These are phyloP conservation scores for Posidonia australis DNA, from an alignment of 106 monocot species.

Conservation along the genomic window DNA sequence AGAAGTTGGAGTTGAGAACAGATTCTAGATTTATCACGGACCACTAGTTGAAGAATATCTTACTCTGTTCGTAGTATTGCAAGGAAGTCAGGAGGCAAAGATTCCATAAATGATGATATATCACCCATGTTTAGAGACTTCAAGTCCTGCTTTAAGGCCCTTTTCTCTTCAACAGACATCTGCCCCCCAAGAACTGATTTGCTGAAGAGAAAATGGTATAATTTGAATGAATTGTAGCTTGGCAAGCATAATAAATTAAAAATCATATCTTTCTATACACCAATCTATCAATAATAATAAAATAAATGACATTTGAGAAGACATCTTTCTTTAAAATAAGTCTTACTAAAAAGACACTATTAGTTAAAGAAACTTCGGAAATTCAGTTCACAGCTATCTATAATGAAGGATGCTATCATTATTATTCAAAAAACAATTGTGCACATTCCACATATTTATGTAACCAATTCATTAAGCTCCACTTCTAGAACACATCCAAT, in stretches of 20 bases:
- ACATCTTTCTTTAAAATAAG: too few relatives aligned
- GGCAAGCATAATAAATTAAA: not conserved
- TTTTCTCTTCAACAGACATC: conserved; percentile 78
- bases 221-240: not conserved
- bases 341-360: too few relatives aligned
- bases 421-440: too few relatives aligned
- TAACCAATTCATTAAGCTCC: too few relatives aligned
- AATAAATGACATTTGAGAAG: too few relatives aligned
- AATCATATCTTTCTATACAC: too few relatives aligned
- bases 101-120: conserved; percentile 80
- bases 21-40: not conserved
- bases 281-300: too few relatives aligned
- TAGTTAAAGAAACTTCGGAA: too few relatives aligned
- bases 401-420: too few relatives aligned
- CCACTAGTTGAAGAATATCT: not conserved
- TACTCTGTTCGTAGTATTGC: conserved; percentile 82
- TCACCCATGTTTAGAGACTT: conserved; percentile 60
- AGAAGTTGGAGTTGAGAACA: not conserved
- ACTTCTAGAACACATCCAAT: too few relatives aligned
- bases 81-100: conserved; percentile 72
- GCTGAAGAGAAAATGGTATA: conserved; percentile 27
- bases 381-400: too few relatives aligned
- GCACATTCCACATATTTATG: too few relatives aligned
- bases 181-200: conserved; percentile 63
- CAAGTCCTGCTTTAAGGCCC: conserved; percentile 50